These are phyloP conservation scores for Lachancea mirantina DNA, from an alignment of 805 yeast genomes.

Conservation along the genomic window DNA sequence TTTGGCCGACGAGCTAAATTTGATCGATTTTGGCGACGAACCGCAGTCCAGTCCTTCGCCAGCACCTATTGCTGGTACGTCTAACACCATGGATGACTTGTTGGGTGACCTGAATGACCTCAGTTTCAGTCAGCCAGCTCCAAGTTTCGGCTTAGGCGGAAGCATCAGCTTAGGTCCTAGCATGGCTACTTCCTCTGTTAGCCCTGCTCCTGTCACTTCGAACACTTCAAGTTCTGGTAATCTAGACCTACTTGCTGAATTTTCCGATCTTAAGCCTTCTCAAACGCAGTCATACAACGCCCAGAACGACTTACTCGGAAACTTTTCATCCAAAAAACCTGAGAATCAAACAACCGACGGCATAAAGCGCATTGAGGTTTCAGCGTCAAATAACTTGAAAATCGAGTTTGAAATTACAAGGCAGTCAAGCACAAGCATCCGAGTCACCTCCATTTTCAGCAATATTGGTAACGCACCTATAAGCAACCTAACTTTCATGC, in stretches of 20 bases:
- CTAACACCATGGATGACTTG: conserved; percentile 51
- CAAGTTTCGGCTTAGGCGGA: conserved; percentile 46
- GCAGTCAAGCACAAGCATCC: conserved; percentile 33
- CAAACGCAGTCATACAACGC: too few species aligned
- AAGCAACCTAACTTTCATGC: conserved; percentile 46
- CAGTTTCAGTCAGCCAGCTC: conserved; percentile 41
- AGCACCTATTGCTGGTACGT: conserved; percentile 17
- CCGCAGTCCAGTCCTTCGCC: conserved; percentile 23
- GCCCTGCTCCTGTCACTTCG: conserved; percentile 10
- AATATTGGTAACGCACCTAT: conserved; percentile 42
- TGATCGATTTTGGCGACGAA: conserved; percentile 73
- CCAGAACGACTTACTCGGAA: conserved; percentile 18
- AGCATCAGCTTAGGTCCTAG: conserved; percentile 36
- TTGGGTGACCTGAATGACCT: conserved; percentile 63
- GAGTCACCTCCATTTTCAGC: conserved; percentile 44
- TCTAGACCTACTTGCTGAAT: conserved; percentile 17
- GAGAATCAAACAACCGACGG: conserved; percentile 6
- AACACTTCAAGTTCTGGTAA: conserved; percentile 22
- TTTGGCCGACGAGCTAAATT: conserved; percentile 39
- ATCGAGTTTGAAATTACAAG: conserved; percentile 41
- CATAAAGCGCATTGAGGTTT: conserved; percentile 27
- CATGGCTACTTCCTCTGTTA: conserved; percentile 23
- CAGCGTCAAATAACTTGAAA: conserved; percentile 41
- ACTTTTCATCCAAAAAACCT: conserved; percentile 10
- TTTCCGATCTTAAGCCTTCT: conserved; percentile 12